A percentile compares a stretch with the other conserved stretches of the same genome.
These are phyloP conservation scores for Bombardia bombarda DNA, from an alignment of 495 filamentous ascomycete species.

Conservation along the genomic window DNA sequence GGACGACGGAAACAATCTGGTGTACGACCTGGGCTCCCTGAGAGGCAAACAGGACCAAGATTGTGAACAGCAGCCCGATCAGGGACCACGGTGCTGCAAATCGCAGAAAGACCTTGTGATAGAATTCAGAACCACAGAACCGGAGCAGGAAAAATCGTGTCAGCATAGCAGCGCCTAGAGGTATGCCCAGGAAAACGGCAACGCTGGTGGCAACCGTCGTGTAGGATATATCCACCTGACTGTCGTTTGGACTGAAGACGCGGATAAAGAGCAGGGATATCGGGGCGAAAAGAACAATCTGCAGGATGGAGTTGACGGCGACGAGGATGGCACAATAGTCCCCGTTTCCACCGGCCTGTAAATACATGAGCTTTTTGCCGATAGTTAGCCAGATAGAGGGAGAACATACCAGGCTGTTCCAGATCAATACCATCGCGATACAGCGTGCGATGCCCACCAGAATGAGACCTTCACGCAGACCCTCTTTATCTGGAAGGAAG, in stretches of 20 bases:
- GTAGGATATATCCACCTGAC: constrained; percentile 51
- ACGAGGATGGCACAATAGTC: constrained; percentile 91
- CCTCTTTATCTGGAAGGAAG: constrained; percentile 65
- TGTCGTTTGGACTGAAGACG: constrained; percentile 46
- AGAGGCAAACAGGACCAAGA: constrained; percentile 75
- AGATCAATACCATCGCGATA: constrained; percentile 62
- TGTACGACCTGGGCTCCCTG: constrained; percentile 74
- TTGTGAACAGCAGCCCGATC: constrained; percentile 79
- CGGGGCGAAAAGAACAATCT: constrained; percentile 82
- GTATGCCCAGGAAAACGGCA: constrained; percentile 79
- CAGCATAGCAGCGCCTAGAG: constrained; percentile 67
- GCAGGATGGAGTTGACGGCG: constrained; percentile 77
- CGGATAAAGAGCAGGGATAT: constrained; percentile 70
- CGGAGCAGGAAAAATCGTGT: constrained; percentile 59
- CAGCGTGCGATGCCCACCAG: constrained; percentile 72
- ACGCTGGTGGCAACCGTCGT: constrained; percentile 68
- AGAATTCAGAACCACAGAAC: constrained; percentile 49
- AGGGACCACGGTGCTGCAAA: constrained; percentile 67
- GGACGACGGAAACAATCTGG: constrained; percentile 73
- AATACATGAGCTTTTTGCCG: neutral
- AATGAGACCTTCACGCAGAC: constrained; percentile 63
- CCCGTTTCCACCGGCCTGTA: constrained; percentile 68
- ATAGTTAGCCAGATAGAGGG: neutral
- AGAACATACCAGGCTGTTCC: constrained; percentile 27
- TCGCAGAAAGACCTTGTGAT: constrained; percentile 60